A percentile compares a stretch with the other conserved stretches of the same genome.
Conservation (phyloP, 768 basidiomycete genomes). For the Daedalea quercina region DNA sequence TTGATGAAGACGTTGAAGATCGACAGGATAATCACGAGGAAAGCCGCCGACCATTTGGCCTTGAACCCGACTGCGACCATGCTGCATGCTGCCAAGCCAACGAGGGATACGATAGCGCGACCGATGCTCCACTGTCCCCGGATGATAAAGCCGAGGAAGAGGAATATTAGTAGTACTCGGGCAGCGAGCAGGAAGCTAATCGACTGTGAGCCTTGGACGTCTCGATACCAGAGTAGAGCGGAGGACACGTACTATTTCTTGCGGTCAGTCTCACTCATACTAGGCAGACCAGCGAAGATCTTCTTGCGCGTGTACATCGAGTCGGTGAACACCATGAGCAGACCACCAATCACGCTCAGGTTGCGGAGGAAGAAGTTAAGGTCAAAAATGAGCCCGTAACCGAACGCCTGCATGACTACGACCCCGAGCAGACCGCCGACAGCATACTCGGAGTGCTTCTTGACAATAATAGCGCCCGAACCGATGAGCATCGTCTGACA, state of each 20-base stretch:
- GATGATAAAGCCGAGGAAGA: conserved; percentile 96
- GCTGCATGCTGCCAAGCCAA: conserved; percentile 86
- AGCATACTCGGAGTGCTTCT: conserved; percentile 82
- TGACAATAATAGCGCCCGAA: conserved; percentile 81
- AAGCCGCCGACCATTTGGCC: conserved; percentile 96
- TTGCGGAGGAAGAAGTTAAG: conserved; percentile 99
- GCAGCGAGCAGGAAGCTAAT: conserved; percentile 93
- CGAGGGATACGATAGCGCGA: conserved; percentile 80
- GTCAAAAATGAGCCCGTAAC: conserved; percentile 99
- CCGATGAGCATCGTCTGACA: conserved; percentile 80
- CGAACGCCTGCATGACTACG: conserved; percentile 93
- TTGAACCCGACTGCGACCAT: conserved; percentile 99
- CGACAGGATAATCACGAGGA: conserved; percentile 87
- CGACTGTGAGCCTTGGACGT: background rate
- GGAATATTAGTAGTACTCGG: conserved; percentile 95
- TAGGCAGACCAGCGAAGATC: conserved; percentile 85
- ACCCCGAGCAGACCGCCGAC: conserved; percentile 87
- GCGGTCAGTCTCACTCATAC: conserved; percentile 89
- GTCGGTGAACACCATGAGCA: conserved; percentile 99
- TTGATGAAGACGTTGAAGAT: conserved; percentile 98
- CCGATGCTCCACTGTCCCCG: conserved; percentile 88
- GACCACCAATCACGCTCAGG: conserved; percentile 93
- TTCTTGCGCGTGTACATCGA: conserved; percentile 84
- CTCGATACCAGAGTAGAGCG: background rate
- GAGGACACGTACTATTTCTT: conserved; percentile 77